Base-by-base conservation (phyloP, 2,329 filamentous ascomycete genomes). In the Thelonectria olida region DNA sequence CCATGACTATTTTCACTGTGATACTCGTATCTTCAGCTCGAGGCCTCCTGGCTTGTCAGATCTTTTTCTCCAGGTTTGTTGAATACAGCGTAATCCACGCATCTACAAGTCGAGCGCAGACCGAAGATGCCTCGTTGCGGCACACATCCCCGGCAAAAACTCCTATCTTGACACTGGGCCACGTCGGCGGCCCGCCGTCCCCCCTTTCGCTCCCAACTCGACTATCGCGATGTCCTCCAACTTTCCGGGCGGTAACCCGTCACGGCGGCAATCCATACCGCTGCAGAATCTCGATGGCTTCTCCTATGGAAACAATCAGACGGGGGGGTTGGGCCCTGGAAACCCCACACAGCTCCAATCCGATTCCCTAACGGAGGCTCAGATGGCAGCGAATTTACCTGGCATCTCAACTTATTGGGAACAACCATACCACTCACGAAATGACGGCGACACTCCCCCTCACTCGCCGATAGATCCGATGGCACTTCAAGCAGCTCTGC, bases 181-280 rank as follows among this genome's bases (percentile, higher is more conserved):
- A 64, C 63, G 45, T 57, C 44, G 65, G 68, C 58, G 63, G 64
- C 62, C 62, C 48, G 61, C 47, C 64, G 61, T 63, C 54, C 31
- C 49, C 63, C 50, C 45, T 58, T 62, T 47, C 52, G 27, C 39
- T 39, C 25, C 48, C 49, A 34, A 28, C 49, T 58, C 31, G 61
- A 54, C 50, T 19, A 28, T 51, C 59, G 59, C 62, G 49, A 78
- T 78, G 76, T 71, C 74, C 61, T 73, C 74, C 27, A 62, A 73
- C 50, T 59, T 60, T 54, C 67, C 67, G 41, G 70, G 72, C 45
- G 66, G 66, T 66, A 66, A 68, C 61, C 62, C 68, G 56, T 60
- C 59, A 51, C 70, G 68, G 58, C 72, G 67, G 54, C 73, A 67
- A 71, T 89, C 90, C 64, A 94, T 96, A 78, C 91, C 90, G 61